Evolutionary conservation across 1,139 yeast species (phyloP).

Genomic region (Protomyces gravidus): DNA sequence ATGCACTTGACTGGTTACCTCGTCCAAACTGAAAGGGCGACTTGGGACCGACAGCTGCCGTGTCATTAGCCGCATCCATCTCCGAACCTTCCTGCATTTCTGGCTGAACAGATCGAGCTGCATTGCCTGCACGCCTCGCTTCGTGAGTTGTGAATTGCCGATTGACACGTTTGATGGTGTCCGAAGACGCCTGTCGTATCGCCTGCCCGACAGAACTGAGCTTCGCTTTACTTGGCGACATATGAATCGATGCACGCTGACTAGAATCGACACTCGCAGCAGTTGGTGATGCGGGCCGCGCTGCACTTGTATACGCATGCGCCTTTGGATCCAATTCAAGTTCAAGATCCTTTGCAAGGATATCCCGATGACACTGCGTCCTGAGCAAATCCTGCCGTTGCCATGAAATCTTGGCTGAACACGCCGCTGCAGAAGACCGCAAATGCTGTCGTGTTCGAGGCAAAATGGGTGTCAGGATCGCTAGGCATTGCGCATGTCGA

Average conservation of each 20-base stretch:
- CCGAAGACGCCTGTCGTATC: conserved; percentile 15
- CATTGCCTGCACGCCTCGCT: background rate
- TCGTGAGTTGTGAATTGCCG: background rate
- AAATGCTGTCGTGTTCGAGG: conserved; percentile 51
- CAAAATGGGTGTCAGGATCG: conserved; percentile 52
- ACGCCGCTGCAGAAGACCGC: conserved; percentile 46
- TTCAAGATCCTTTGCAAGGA: conserved; percentile 42
- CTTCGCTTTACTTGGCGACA: conserved; percentile 17
- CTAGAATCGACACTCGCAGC: background rate
- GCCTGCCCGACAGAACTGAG: conserved; percentile 8
- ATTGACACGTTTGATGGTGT: conserved; percentile 11
- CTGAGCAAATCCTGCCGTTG: conserved; percentile 51
- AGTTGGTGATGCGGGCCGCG: conserved; percentile 8
- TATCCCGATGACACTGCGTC: conserved; percentile 44
- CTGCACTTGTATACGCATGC: conserved; percentile 10
- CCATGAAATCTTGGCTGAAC: conserved; percentile 54
- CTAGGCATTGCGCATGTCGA: conserved; percentile 42
- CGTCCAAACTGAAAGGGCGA: background rate
- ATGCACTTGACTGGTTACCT: background rate
- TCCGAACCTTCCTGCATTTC: background rate
- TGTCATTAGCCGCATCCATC: background rate
- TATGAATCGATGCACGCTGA: background rate
- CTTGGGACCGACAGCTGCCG: background rate
- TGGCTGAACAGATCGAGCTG: too few species aligned
- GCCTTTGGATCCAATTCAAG: conserved; percentile 35